These are phyloP conservation scores for Phyllosticta citrichinensis DNA, from an alignment of 2,329 filamentous ascomycete species.

Conservation along the genomic window DNA sequence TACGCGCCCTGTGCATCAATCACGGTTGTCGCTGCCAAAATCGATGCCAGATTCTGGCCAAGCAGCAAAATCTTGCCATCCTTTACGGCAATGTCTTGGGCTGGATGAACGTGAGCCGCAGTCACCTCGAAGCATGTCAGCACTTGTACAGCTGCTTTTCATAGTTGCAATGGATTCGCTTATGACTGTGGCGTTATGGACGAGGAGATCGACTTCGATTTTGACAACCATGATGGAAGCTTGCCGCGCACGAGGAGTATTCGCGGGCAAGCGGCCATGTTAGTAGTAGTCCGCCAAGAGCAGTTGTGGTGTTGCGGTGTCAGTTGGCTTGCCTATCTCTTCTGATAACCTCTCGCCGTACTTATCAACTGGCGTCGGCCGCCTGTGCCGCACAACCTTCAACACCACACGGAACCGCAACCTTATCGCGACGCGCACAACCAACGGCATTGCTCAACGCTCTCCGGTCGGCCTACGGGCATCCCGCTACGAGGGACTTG, in stretches of 20 bases:
- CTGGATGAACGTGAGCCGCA: conserved; percentile 35
- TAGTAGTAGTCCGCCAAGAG: not conserved
- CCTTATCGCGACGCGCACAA: not conserved
- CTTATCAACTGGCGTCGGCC: not conserved
- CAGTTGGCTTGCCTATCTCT: not conserved
- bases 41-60: conserved; percentile 27
- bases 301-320: not conserved
- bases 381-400: not conserved
- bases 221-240: conserved; percentile 1
- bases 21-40: conserved; percentile 23
- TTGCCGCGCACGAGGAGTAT: not conserved
- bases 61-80: conserved; percentile 37
- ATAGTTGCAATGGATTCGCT: conserved; percentile 4
- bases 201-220: conserved; percentile 31
- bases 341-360: not conserved
- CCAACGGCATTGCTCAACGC: not conserved
- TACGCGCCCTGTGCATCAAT: conserved; percentile 38
- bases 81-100: conserved; percentile 39
- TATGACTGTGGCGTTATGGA: conserved; percentile 35
- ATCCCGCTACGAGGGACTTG: not conserved
- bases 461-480: not conserved
- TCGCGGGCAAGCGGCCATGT: not conserved
- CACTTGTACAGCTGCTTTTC: conserved; percentile 16
- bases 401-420: not conserved
- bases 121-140: conserved; percentile 24